Percentiles rank a stretch among this genome's conserved stretches.
These are phyloP conservation scores for Cladosporium sp. DNA, from an alignment of 2,329 filamentous ascomycete species.

Conservation along the genomic window DNA sequence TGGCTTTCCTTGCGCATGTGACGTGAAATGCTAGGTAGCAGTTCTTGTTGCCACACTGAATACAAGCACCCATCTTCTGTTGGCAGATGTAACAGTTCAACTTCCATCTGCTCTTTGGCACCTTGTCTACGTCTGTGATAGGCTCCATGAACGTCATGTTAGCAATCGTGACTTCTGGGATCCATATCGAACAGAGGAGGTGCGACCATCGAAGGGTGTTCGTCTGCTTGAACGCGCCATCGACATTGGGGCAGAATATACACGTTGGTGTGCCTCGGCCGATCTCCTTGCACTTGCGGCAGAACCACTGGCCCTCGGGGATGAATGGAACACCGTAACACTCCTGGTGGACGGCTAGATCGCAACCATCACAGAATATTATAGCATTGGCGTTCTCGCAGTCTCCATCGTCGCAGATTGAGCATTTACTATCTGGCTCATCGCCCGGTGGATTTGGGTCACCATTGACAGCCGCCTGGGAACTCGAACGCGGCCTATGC, in stretches of 20 bases:
- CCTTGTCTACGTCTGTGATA: slow-evolving; percentile 95
- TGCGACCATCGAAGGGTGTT: slow-evolving; percentile 96
- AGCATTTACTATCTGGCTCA: slow-evolving; percentile 95
- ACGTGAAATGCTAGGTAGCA: slow-evolving; percentile 98
- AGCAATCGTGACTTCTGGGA: slow-evolving; percentile 90
- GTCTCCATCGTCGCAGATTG: slow-evolving; percentile 97
- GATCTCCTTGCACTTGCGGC: slow-evolving; percentile 92
- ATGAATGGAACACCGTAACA: slow-evolving; percentile 99
- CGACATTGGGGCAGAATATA: slow-evolving; percentile 96
- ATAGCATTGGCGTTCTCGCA: slow-evolving; percentile 99
- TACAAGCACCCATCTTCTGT: slow-evolving; percentile 96
- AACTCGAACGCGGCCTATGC: slow-evolving; percentile 86
- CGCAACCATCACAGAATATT: slow-evolving; percentile 97
- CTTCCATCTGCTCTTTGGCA: slow-evolving; percentile 88
- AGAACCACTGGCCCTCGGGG: slow-evolving; percentile 96
- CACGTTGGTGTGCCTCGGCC: slow-evolving; percentile 89
- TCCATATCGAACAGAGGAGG: slow-evolving; percentile 95
- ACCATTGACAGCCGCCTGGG: slow-evolving; percentile 90
- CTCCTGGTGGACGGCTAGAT: slow-evolving; percentile 95
- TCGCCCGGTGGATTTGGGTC: slow-evolving; percentile 77
- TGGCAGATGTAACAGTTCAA: slow-evolving; percentile 89
- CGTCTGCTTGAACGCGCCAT: slow-evolving; percentile 97
- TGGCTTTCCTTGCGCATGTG: slow-evolving; percentile 84
- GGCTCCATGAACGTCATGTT: slow-evolving; percentile 98
- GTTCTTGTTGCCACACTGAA: slow-evolving; percentile 95